A percentile compares a stretch with the other conserved stretches of the same genome.
These are phyloP conservation scores for Naganishia friedmannii DNA, from an alignment of 768 basidiomycete species.

Conservation along the genomic window DNA sequence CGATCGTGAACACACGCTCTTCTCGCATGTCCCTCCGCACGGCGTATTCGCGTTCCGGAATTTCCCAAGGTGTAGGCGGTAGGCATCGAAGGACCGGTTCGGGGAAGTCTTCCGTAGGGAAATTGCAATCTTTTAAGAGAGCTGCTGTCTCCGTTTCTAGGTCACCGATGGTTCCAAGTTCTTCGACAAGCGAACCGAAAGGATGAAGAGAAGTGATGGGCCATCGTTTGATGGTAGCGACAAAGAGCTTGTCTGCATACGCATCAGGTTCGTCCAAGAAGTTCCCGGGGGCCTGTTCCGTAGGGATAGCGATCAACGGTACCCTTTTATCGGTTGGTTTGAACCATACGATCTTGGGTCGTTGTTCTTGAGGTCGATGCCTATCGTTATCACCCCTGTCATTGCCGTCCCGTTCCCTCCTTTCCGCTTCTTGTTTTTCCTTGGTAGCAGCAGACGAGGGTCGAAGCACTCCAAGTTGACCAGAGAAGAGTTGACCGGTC, in stretches of 20 bases:
- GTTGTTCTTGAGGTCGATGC: constrained; percentile 18
- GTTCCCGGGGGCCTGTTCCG: constrained; percentile 91
- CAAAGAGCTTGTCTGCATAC: constrained; percentile 86
- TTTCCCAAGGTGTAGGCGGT: constrained; percentile 88
- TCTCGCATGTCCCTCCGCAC: constrained; percentile 80
- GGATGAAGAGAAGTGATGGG: constrained; percentile 91
- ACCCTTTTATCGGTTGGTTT: constrained; percentile 99
- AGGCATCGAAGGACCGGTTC: constrained; percentile 93
- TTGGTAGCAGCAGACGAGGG: constrained; percentile 97
- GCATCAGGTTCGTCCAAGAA: constrained; percentile 91
- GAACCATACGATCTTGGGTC: constrained; percentile 99
- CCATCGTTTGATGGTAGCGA: constrained; percentile 97
- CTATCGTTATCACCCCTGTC: constrained; percentile 64
- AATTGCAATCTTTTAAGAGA: constrained; percentile 96
- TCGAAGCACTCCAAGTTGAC: constrained; percentile 87
- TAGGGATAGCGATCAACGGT: constrained; percentile 95
- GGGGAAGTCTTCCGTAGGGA: constrained; percentile 94
- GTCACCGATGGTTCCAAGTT: constrained; percentile 96
- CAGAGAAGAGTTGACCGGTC: constrained; percentile 97
- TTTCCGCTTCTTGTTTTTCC: constrained; percentile 97
- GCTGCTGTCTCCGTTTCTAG: constrained; percentile 97
- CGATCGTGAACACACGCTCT: constrained; percentile 87
- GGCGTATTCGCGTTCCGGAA: constrained; percentile 85
- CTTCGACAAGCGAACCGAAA: constrained; percentile 95
- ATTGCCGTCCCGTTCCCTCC: constrained; percentile 93